Percentiles rank a stretch among this genome's conserved stretches.
phyloP scores from a whole-genome alignment of 169 alveolate genomes.

The Condylostoma magnum region DNA sequence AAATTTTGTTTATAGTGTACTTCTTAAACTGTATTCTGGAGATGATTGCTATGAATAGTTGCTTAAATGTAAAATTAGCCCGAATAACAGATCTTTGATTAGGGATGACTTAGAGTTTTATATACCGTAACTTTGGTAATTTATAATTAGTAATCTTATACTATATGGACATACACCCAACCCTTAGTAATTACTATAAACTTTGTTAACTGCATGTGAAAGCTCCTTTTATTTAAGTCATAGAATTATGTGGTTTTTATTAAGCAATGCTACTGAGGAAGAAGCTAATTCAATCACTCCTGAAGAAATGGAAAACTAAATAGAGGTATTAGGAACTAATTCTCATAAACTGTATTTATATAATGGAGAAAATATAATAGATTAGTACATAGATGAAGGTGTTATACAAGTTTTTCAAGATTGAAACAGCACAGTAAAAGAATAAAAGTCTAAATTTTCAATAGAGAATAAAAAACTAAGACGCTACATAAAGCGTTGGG shows the following conservation, averaged over 20 bases:
- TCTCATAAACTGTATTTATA: background rate
- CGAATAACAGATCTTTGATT: background rate
- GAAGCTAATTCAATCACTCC: too few species aligned
- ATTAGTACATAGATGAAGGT: background rate
- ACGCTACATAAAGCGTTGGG: too few species aligned
- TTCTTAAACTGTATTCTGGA: slow-evolving; percentile 5
- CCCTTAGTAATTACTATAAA: background rate
- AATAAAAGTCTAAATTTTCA: too few species aligned
- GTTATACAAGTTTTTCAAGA: too few species aligned
- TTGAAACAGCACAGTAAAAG: too few species aligned
- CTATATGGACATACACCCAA: background rate
- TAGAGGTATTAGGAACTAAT: background rate
- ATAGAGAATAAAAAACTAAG: too few species aligned
- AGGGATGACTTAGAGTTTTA: slow-evolving; percentile 23
- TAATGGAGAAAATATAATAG: background rate
- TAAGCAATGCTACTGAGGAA: too few species aligned
- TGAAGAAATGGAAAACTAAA: background rate
- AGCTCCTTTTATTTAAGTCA: slow-evolving; percentile 2
- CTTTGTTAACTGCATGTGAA: background rate
- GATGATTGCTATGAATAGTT: background rate
- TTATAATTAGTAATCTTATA: too few species aligned
- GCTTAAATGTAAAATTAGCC: background rate
- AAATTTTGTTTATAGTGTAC: slow-evolving; percentile 5
- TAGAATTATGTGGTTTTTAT: background rate
- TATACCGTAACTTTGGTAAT: background rate